Percentiles rank a stretch among this genome's conserved stretches.
These are phyloP conservation scores for Penicillium polonicum DNA, from an alignment of 2,329 filamentous ascomycete species.

Conservation along the genomic window DNA sequence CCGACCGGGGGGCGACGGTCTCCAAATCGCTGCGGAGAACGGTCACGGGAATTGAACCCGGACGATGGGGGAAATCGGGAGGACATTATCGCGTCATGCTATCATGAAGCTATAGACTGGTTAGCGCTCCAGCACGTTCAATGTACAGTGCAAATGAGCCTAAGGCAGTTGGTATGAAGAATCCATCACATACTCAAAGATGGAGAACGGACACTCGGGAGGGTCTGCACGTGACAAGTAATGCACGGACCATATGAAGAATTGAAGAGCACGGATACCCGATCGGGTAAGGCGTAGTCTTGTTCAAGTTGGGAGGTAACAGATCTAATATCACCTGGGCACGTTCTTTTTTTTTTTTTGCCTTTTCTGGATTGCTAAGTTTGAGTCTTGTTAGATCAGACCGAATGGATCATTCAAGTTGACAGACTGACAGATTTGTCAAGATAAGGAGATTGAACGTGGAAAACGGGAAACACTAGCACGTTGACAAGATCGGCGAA, in stretches of 20 bases:
- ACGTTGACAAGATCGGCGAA: constrained; percentile 4
- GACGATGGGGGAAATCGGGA: constrained; percentile 64
- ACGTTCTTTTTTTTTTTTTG: background rate
- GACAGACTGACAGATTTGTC: background rate
- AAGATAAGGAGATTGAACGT: background rate
- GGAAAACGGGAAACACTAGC: background rate
- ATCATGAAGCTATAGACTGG: constrained; percentile 29
- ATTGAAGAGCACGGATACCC: constrained; percentile 3
- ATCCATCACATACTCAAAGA: constrained; percentile 6
- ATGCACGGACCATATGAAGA: constrained; percentile 10
- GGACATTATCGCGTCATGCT: constrained; percentile 49
- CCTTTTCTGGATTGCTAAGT: background rate
- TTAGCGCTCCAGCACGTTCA: constrained; percentile 32
- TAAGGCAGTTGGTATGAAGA: constrained; percentile 9
- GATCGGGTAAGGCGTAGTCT: constrained; percentile 9
- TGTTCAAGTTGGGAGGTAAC: background rate
- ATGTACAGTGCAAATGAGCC: constrained; percentile 2
- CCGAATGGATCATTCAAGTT: background rate
- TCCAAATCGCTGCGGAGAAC: constrained; percentile 68
- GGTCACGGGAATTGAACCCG: constrained; percentile 64
- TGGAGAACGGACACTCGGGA: constrained; percentile 7
- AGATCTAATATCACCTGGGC: background rate
- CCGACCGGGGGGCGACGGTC: constrained; percentile 64
- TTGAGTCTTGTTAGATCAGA: background rate
- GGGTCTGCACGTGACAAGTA: constrained; percentile 5